Base-by-base conservation (phyloP, 2,329 filamentous ascomycete genomes). In the Peltaster fructicola region DNA sequence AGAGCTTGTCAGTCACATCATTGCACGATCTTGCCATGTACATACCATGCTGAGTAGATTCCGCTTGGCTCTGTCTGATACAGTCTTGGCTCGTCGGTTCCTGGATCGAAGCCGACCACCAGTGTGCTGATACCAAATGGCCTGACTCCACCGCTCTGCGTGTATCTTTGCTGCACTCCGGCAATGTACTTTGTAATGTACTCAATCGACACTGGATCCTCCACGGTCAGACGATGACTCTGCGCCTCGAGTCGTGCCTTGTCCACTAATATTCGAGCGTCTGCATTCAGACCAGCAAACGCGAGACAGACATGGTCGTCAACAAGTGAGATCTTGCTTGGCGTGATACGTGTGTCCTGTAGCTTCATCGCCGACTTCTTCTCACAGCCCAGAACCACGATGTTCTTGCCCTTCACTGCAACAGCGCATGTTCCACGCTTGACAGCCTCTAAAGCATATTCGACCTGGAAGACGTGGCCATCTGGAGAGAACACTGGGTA, bases 351-450 rank as follows among this genome's bases (percentile, higher is more conserved):
- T 30, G 90, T 98, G 57, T 98, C 88, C 66, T 98, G 88, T 32
- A 98, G 73, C 62, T 98, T 98, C 78, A 98, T 93, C 16, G 88
- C 88, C 26, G 88, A 95, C 44, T 85, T 73, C 68, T 98, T 98
- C 62, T 98, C 88, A 57, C 88, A 98, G 45, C 88, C 88, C 24
- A 98, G 66, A 15, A 98, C 88, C 17, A 98, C 88, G 37, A 95
- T 78, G 52, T 91, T 79, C 43, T 68, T 65, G 45, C 88, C 88
- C 62, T 98, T 98, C 40, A 98, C 85, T 41, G 84, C 88, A 27
- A 98, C 88, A 23, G 90, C 88, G 59, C 88, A 98, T 45, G 88
- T 98, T 88, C 85, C 88, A 81, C 88, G 64, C 67, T 98, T 98
- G 41, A 98, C 88, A 40, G 88, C 88, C 61, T 98, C 88, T 41